Conservation (phyloP, 2,329 filamentous ascomycete genomes). For the Teratosphaeriaceae sp. region DNA sequence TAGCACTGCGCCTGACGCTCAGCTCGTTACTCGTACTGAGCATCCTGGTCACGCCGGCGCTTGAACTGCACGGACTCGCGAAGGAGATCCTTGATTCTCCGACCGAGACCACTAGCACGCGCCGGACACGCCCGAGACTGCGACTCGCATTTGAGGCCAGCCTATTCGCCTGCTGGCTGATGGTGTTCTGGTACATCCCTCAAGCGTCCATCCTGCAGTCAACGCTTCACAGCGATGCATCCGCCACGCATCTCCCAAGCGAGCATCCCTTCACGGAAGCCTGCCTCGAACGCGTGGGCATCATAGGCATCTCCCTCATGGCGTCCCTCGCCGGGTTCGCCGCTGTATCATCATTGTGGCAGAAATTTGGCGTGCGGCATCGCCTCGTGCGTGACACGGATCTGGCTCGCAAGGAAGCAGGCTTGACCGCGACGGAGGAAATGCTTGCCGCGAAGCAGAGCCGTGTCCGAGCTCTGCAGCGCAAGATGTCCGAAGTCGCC, state of each 20-base stretch:
- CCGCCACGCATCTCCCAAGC: slow-evolving; percentile 26
- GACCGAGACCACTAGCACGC: slow-evolving; percentile 56
- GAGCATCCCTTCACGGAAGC: slow-evolving; percentile 47
- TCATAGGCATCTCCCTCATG: slow-evolving; percentile 82
- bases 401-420: slow-evolving; percentile 69
- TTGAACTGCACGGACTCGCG: slow-evolving; percentile 58
- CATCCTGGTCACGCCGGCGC: slow-evolving; percentile 67
- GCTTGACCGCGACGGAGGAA: slow-evolving; percentile 70
- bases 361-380: slow-evolving; percentile 64
- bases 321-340: slow-evolving; percentile 83
- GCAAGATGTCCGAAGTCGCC: slow-evolving; percentile 48
- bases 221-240: slow-evolving; percentile 38
- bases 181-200: slow-evolving; percentile 60
- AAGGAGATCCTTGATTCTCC: slow-evolving; percentile 51
- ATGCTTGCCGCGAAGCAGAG: slow-evolving; percentile 72
- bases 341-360: slow-evolving; percentile 81
- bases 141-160: slow-evolving; percentile 45
- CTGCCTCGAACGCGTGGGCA: slow-evolving; percentile 61
- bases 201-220: slow-evolving; percentile 29
- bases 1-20: slow-evolving; percentile 64
- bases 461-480: slow-evolving; percentile 62
- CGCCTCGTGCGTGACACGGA: slow-evolving; percentile 60
- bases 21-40: slow-evolving; percentile 65
- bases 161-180: slow-evolving; percentile 63
- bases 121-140: slow-evolving; percentile 50